phyloP scores from a whole-genome alignment of 805 yeast genomes.

The Kodamaea kakaduensis region DNA sequence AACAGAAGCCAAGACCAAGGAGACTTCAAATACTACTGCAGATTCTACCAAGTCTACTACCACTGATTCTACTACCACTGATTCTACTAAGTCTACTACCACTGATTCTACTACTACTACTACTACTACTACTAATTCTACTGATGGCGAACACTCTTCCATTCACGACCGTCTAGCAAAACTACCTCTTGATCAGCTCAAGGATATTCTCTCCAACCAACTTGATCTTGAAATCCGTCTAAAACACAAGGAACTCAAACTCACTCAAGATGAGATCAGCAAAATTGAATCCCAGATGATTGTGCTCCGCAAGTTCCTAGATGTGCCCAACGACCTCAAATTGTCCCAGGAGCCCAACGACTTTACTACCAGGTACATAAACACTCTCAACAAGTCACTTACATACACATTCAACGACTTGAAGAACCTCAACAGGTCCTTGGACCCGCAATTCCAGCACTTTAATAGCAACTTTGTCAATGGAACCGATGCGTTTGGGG shows the following conservation, averaged over 20 bases:
- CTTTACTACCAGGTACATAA: constrained; percentile 40
- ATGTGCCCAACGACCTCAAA: constrained; percentile 36
- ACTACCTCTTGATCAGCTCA: constrained; percentile 23
- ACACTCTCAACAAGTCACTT: constrained; percentile 32
- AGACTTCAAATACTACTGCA: too few species aligned
- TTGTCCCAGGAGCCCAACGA: constrained; percentile 43
- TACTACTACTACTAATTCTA: too few species aligned
- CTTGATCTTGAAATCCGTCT: constrained; percentile 57
- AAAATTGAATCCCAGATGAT: constrained; percentile 58
- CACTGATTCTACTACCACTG: too few species aligned
- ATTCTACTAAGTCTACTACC: too few species aligned
- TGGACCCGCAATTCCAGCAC: constrained; percentile 7
- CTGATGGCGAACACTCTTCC: too few species aligned
- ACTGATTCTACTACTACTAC: too few species aligned
- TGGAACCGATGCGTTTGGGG: constrained; percentile 2
- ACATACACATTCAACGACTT: constrained; percentile 29
- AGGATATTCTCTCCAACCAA: constrained; percentile 40
- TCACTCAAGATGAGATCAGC: constrained; percentile 50
- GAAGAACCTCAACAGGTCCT: constrained; percentile 13
- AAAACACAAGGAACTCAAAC: constrained; percentile 52
- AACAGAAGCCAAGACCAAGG: too few species aligned
- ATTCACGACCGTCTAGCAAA: constrained; percentile 8
- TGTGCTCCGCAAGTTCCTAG: constrained; percentile 44
- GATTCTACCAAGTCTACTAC: too few species aligned
- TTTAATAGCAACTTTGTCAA: constrained; percentile 8